Conservation (phyloP, 78 protist genomes). For the Anaeramoeba flamelloides region DNA sequence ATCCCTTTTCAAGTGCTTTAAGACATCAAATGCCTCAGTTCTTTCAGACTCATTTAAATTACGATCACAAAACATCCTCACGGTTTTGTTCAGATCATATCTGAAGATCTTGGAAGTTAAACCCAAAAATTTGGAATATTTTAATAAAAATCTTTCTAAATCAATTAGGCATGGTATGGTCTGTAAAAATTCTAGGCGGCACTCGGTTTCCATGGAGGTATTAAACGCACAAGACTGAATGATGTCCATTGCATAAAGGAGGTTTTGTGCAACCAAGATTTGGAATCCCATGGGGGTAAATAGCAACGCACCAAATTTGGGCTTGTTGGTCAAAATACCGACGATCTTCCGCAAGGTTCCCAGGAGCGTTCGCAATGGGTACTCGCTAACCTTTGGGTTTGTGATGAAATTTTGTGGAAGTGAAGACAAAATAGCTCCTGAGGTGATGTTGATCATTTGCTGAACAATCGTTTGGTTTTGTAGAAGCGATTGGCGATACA, state of each 20-base stretch:
- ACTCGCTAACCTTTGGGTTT: neutral
- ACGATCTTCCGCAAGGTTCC: neutral
- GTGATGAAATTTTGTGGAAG: neutral
- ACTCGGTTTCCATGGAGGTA: neutral
- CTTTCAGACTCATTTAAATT: neutral
- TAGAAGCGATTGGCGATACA: neutral
- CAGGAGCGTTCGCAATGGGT: neutral
- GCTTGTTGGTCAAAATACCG: neutral
- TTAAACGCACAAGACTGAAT: neutral
- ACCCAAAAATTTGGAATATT: neutral
- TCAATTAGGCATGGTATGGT: neutral
- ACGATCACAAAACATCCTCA: neutral
- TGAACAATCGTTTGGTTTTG: neutral
- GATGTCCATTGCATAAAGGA: neutral
- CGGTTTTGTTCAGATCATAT: neutral
- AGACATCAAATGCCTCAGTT: neutral
- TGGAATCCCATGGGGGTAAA: neutral
- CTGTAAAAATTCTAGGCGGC: neutral
- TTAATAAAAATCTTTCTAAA: neutral
- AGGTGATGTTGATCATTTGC: neutral
- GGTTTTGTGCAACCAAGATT: neutral
- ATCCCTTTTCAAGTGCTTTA: neutral
- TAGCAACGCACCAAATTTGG: neutral
- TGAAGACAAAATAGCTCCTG: neutral
- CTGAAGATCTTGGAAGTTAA: neutral